Evolutionary conservation across 2,329 filamentous ascomycete species (phyloP).

Genomic region (Metarhizium humberi): DNA sequence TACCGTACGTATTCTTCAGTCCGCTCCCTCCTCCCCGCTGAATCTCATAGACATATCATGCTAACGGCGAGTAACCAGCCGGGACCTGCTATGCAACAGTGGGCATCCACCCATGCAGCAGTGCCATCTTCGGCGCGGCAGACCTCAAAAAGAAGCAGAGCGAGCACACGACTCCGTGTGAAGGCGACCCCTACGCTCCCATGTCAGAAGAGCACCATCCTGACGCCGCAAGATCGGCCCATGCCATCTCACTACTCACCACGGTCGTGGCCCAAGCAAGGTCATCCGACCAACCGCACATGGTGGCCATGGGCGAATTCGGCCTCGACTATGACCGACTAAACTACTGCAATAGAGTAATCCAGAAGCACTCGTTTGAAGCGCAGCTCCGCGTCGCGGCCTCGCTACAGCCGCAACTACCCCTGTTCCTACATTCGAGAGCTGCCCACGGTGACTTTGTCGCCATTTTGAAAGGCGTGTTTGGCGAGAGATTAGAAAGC

Average conservation of each 20-base stretch:
- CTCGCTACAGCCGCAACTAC: conserved; percentile 59
- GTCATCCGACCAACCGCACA: conserved; percentile 26
- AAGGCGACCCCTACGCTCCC: conserved; percentile 39
- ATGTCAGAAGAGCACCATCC: conserved; percentile 39
- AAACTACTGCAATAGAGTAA: conserved; percentile 67
- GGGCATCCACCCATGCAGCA: conserved; percentile 88
- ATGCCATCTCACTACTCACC: conserved; percentile 51
- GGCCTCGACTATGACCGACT: conserved; percentile 94
- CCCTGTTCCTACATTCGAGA: conserved; percentile 85
- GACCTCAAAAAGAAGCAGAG: conserved; percentile 35
- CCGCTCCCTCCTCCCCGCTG: conserved; percentile 1
- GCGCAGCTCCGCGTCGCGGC: conserved; percentile 73
- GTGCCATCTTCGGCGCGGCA: conserved; percentile 61
- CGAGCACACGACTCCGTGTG: conserved; percentile 36
- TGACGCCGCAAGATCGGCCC: conserved; percentile 32
- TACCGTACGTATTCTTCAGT: conserved; percentile 49
- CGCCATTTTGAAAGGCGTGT: conserved; percentile 50
- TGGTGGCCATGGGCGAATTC: conserved; percentile 87
- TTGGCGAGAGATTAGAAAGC: conserved; percentile 49
- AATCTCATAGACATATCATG: neutral
- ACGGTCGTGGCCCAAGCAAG: conserved; percentile 53
- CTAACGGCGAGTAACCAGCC: conserved; percentile 35
- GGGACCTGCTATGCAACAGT: conserved; percentile 81
- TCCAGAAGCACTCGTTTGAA: conserved; percentile 78
- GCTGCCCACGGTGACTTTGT: conserved; percentile 84